Evolutionary conservation across 164 flowering plant genomes (phyloP).

Genomic region (Litsea cubeba): DNA sequence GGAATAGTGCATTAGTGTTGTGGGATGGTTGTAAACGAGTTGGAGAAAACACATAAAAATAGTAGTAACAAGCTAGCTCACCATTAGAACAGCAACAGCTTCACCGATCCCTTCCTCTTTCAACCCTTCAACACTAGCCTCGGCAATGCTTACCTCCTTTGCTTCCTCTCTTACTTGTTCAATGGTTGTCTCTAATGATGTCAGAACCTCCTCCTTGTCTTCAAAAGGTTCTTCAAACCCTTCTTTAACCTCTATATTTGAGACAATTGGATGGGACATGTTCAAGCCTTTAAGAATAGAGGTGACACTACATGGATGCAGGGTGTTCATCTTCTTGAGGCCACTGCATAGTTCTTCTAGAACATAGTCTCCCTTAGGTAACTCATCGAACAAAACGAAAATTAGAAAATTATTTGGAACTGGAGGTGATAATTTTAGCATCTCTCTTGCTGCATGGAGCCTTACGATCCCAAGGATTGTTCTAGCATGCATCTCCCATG

Average conservation of each 20-base stretch:
- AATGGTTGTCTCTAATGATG: slow-evolving; percentile 52
- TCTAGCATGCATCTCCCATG: slow-evolving; percentile 83
- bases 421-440: slow-evolving; percentile 84
- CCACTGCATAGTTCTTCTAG: slow-evolving; percentile 65
- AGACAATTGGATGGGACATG: slow-evolving; percentile 20
- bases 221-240: slow-evolving; percentile 18
- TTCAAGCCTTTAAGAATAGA: slow-evolving; percentile 54
- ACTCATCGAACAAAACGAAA: slow-evolving; percentile 65
- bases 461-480: slow-evolving; percentile 65
- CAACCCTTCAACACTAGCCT: slow-evolving; percentile 53
- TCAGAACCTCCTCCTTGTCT: slow-evolving; percentile 22
- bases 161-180: slow-evolving; percentile 68
- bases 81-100: slow-evolving; percentile 55
- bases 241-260: slow-evolving; percentile 25
- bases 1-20: too few relatives aligned
- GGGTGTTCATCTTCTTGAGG: slow-evolving; percentile 35
- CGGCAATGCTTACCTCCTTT: slow-evolving; percentile 49
- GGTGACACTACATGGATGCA: slow-evolving; percentile 64
- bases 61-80: slow-evolving; percentile 18
- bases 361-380: slow-evolving; percentile 90
- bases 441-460: slow-evolving; percentile 90
- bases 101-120: slow-evolving; percentile 80
- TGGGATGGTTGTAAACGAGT: too few relatives aligned
- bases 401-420: slow-evolving; percentile 67
- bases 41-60: too few relatives aligned